Evolutionary conservation across 2,329 filamentous ascomycete genomes (phyloP), one percentile per base, ranked within the genome.

Genomic region (Colletotrichum tanaceti): DNA sequence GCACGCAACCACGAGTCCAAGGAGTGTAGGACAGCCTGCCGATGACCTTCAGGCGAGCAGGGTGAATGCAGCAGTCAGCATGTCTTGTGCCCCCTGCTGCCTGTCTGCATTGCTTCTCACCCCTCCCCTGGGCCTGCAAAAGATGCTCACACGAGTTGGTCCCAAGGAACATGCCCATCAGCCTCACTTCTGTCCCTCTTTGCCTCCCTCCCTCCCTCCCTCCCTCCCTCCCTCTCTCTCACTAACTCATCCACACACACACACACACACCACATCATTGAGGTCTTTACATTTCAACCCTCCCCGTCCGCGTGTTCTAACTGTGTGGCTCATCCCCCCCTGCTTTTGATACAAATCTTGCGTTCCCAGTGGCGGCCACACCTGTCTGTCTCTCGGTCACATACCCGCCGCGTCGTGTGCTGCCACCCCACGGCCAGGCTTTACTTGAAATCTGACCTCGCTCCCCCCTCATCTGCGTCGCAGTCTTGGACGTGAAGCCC

Each of bases 61-160:
- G 28, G 54, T 44, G 39, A 59, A 39, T n/a, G 50, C 54, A 38
- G 54, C 38, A 55, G 20, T 24, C 9, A 20, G 54, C 54, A 44
- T 38, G 62, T 20, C 44, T 22, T 65, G 55, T 59, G 43, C 35
- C 62, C 28, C 62, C 62, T 65, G 62, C 32, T 64, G 44, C 53
- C 38, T 41, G 11, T 41, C 61, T 64, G 53, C 62, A 58, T 39
- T 22, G 62, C 47, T 59, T n/a, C 38, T 46, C 54, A 38, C 57
- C 54, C 63, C 20, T n/a, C n/a, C 52, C 57, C 39, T 54, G 61
- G 20, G 20, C 47, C 13, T 41, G 49, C 2, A 6, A 18, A 46
- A 41, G 39, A 54, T 41, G 11, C 49, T 43, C 49, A 22, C 32
- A 10, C 32, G 32, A 53, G 28, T n/a, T 54, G 38, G 62, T 52